Conservation (phyloP, 2,329 filamentous ascomycete species). For the Epichloe festucae region DNA sequence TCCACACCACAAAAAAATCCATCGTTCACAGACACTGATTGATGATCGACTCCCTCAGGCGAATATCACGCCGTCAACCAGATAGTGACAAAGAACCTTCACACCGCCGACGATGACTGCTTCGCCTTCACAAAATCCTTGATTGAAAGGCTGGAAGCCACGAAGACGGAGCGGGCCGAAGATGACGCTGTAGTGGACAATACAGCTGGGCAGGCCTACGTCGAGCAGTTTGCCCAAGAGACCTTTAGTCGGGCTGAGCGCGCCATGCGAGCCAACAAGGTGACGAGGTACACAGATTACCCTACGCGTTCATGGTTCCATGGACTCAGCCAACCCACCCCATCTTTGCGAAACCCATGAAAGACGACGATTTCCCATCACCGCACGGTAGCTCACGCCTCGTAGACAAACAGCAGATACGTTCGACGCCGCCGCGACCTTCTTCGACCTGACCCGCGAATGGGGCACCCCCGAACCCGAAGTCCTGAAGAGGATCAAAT, state of each 20-base stretch:
- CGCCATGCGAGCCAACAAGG: constrained; percentile 69
- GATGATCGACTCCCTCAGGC: constrained; percentile 33
- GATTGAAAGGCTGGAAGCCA: constrained; percentile 77
- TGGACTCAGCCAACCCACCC: too few relatives aligned
- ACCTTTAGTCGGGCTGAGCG: constrained; percentile 77
- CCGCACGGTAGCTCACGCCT: background rate
- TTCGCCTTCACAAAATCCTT: constrained; percentile 67
- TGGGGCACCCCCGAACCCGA: constrained; percentile 73
- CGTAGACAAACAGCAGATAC: constrained; percentile 80
- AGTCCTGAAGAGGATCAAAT: constrained; percentile 78
- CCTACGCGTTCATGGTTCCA: too few relatives aligned
- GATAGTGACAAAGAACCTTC: constrained; percentile 69
- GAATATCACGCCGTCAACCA: constrained; percentile 90
- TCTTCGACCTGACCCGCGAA: constrained; percentile 76
- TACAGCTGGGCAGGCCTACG: constrained; percentile 73
- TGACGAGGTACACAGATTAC: constrained; percentile 47
- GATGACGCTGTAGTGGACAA: constrained; percentile 84
- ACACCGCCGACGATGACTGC: constrained; percentile 65
- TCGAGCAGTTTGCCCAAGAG: constrained; percentile 86
- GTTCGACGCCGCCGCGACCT: constrained; percentile 83
- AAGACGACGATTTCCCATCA: too few relatives aligned
- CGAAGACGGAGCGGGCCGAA: constrained; percentile 47
- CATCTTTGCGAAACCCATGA: too few relatives aligned
- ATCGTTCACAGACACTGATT: background rate
- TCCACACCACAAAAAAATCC: background rate